Evolutionary conservation across 2,329 filamentous ascomycete genomes (phyloP).

Genomic region (Helicocarpus griseus): DNA sequence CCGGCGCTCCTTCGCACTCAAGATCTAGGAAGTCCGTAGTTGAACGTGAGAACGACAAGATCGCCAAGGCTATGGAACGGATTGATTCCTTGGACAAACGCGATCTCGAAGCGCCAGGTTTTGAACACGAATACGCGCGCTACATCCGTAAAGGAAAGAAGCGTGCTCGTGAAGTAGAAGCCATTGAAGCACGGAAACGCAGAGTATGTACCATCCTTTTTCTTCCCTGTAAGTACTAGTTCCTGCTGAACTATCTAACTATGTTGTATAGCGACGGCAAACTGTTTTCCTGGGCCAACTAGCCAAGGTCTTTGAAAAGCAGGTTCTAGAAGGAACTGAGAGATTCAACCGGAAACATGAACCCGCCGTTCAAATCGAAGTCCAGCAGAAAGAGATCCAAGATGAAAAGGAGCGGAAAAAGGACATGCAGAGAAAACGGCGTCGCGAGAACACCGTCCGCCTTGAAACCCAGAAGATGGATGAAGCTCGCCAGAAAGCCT

Average conservation of each 20-base stretch:
- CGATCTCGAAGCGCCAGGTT: slow-evolving; percentile 46
- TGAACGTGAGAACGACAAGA: slow-evolving; percentile 56
- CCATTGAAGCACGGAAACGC: slow-evolving; percentile 53
- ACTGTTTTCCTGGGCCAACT: slow-evolving; percentile 46
- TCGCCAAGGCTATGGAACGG: slow-evolving; percentile 55
- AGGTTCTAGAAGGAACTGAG: slow-evolving; percentile 61
- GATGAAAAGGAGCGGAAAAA: slow-evolving; percentile 99
- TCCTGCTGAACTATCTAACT: slow-evolving; percentile 6
- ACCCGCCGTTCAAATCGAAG: slow-evolving; percentile 70
- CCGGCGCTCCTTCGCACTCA: slow-evolving; percentile 18
- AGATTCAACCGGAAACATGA: slow-evolving; percentile 71
- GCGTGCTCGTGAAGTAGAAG: slow-evolving; percentile 57
- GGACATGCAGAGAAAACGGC: slow-evolving; percentile 96
- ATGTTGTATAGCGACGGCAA: slow-evolving; percentile 46
- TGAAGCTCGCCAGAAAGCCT: slow-evolving; percentile 66
- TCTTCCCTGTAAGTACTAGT: background rate
- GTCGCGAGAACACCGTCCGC: slow-evolving; percentile 87
- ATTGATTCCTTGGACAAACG: slow-evolving; percentile 49
- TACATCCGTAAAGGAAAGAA: slow-evolving; percentile 51
- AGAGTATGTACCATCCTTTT: slow-evolving; percentile 42
- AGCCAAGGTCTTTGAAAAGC: slow-evolving; percentile 52
- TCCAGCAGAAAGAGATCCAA: slow-evolving; percentile 79
- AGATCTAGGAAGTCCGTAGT: slow-evolving; percentile 48
- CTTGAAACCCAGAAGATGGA: slow-evolving; percentile 79
- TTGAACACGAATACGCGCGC: slow-evolving; percentile 43